A percentile compares a stretch with the other conserved stretches of the same genome.
Conservation (phyloP, 164 flowering plant genomes). For the Berberis thunbergii region DNA sequence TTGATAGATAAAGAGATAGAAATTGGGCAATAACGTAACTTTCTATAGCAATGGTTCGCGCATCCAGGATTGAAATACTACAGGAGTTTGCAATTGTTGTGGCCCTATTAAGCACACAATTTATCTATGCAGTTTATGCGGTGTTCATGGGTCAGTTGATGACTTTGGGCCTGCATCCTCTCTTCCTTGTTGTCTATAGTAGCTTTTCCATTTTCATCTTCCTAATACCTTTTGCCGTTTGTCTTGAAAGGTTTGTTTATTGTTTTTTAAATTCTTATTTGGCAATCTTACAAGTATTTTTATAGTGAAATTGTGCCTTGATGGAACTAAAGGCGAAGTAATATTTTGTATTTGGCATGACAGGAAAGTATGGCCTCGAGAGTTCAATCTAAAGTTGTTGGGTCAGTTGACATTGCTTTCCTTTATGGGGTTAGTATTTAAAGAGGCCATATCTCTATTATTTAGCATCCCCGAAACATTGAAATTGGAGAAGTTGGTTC, state of each 20-base stretch:
- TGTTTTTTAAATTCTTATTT: not conserved
- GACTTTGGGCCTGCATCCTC: conserved; percentile 18
- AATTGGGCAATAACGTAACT: not conserved
- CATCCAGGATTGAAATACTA: not conserved
- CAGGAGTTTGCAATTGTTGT: conserved; percentile 10
- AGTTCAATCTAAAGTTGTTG: conserved; percentile 33
- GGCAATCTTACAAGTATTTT: not conserved
- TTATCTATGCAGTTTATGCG: conserved; percentile 10
- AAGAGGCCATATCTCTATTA: too few relatives aligned
- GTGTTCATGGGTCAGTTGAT: conserved; percentile 17
- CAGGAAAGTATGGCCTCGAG: conserved; percentile 64
- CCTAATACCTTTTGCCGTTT: conserved; percentile 17
- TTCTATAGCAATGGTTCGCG: not conserved
- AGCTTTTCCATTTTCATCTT: conserved; percentile 18
- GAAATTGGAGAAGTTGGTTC: too few relatives aligned
- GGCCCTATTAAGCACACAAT: conserved; percentile 14
- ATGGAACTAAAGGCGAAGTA: not conserved
- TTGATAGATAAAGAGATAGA: not conserved
- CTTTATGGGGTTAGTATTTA: conserved; percentile 52
- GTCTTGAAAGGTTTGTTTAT: conserved; percentile 18
- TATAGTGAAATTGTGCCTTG: not conserved
- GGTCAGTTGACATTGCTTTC: conserved; percentile 49
- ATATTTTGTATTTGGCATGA: not conserved
- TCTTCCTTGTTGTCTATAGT: conserved; percentile 17
- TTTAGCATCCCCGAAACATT: too few relatives aligned